These are phyloP conservation scores for Pestalotiopsis sp. DNA, from an alignment of 2,329 filamentous ascomycete genomes.

Conservation along the genomic window DNA sequence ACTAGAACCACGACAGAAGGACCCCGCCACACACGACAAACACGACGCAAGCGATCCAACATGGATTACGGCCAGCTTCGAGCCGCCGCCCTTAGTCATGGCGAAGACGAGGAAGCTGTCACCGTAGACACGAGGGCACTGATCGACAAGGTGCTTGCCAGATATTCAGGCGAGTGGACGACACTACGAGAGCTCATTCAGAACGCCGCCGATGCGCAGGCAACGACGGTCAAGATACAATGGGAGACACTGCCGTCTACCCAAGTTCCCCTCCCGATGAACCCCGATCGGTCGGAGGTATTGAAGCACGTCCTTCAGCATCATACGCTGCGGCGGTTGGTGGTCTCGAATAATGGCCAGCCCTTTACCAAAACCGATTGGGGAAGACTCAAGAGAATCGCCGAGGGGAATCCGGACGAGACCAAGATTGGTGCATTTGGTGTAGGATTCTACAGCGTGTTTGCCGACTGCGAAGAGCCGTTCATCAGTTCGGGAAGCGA, in stretches of 20 bases:
- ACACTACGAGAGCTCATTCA: slow-evolving; percentile 91
- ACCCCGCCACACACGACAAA: neutral
- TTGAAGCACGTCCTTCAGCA: slow-evolving; percentile 83
- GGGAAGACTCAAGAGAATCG: slow-evolving; percentile 91
- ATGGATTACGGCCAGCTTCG: slow-evolving; percentile 80
- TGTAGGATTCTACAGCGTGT: slow-evolving; percentile 98
- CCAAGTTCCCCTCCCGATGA: slow-evolving; percentile 68
- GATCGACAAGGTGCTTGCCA: slow-evolving; percentile 95
- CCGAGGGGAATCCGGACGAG: slow-evolving; percentile 98
- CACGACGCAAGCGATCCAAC: neutral
- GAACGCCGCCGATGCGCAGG: slow-evolving; percentile 96
- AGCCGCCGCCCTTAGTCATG: slow-evolving; percentile 82
- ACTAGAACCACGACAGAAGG: neutral
- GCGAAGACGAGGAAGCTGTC: slow-evolving; percentile 92
- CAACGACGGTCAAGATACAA: slow-evolving; percentile 84
- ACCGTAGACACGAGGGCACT: slow-evolving; percentile 96
- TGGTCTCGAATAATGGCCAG: slow-evolving; percentile 90
- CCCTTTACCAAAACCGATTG: slow-evolving; percentile 90
- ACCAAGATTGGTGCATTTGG: slow-evolving; percentile 99
- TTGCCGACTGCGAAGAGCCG: slow-evolving; percentile 96
- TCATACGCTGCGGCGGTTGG: slow-evolving; percentile 82
- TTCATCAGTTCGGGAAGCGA: slow-evolving; percentile 92
- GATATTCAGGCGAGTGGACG: slow-evolving; percentile 96
- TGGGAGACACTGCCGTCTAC: slow-evolving; percentile 90
- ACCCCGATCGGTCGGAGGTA: slow-evolving; percentile 67